These are phyloP conservation scores for Mrakia gelida DNA, from an alignment of 768 basidiomycete genomes.

Conservation along the genomic window DNA sequence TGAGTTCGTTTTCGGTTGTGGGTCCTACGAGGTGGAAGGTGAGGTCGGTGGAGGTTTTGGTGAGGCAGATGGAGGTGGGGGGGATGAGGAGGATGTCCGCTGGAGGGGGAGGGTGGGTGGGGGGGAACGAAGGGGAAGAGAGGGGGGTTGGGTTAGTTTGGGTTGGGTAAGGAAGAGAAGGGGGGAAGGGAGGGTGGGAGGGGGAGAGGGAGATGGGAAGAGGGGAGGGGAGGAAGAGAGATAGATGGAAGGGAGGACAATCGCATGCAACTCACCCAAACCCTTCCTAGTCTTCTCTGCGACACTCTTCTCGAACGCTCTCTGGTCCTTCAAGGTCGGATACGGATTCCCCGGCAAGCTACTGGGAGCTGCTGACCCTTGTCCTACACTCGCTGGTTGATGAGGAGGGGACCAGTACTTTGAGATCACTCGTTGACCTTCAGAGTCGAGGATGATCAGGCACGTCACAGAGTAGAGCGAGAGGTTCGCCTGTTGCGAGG, in stretches of 20 bases:
- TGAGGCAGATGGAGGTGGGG: slow-evolving; percentile 77
- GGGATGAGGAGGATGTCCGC: slow-evolving; percentile 90
- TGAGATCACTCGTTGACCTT: slow-evolving; percentile 88
- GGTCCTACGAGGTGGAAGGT: slow-evolving; percentile 89
- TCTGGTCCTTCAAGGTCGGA: slow-evolving; percentile 77
- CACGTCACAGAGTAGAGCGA: slow-evolving; percentile 82
- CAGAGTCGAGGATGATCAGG: slow-evolving; percentile 88
- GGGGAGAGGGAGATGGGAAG: background rate
- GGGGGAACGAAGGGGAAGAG: background rate
- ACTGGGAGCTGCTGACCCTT: slow-evolving; percentile 38
- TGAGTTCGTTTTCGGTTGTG: slow-evolving; percentile 87
- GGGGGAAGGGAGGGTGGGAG: background rate
- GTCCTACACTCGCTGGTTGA: slow-evolving; percentile 40
- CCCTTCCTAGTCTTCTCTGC: slow-evolving; percentile 94
- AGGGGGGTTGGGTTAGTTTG: too few relatives aligned
- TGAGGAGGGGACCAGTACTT: slow-evolving; percentile 87
- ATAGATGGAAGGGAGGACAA: too few relatives aligned
- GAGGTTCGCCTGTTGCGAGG: slow-evolving; percentile 55
- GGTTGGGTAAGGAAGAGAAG: background rate
- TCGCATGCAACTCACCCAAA: slow-evolving; percentile 56
- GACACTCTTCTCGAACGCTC: slow-evolving; percentile 88
- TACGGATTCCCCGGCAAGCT: slow-evolving; percentile 34
- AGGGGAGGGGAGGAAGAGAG: background rate
- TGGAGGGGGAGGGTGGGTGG: slow-evolving; percentile 42
- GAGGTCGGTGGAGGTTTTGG: slow-evolving; percentile 91